Conservation (phyloP, 2,329 filamentous ascomycete genomes). For the Furcasterigmium sp. region DNA sequence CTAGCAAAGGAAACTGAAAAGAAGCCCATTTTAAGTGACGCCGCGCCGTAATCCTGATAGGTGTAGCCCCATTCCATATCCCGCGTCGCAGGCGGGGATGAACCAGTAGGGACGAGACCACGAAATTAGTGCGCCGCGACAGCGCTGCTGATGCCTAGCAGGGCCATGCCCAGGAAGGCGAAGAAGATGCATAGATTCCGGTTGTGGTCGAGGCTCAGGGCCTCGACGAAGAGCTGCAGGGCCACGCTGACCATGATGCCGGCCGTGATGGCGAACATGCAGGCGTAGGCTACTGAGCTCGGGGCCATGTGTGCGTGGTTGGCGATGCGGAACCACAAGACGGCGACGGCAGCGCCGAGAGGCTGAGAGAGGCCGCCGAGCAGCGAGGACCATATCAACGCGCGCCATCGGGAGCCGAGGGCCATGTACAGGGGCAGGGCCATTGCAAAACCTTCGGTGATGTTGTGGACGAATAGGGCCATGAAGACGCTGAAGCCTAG, state of each 20-base stretch:
- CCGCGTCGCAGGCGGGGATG: no score
- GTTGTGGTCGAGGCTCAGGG: constrained; percentile 75
- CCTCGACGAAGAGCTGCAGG: constrained; percentile 83
- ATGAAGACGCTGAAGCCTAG: constrained; percentile 91
- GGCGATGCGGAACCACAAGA: constrained; percentile 77
- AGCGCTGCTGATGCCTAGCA: constrained; percentile 81
- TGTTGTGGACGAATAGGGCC: constrained; percentile 96
- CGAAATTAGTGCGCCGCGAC: constrained; percentile 9
- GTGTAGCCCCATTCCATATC: neutral
- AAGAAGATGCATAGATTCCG: constrained; percentile 72
- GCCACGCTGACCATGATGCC: constrained; percentile 96
- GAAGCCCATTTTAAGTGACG: neutral
- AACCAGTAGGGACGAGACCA: neutral
- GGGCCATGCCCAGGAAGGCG: constrained; percentile 80
- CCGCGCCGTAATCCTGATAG: neutral
- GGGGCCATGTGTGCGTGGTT: constrained; percentile 42
- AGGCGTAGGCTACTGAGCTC: constrained; percentile 61
- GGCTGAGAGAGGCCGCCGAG: constrained; percentile 87
- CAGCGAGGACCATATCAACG: constrained; percentile 78
- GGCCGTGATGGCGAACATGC: constrained; percentile 82
- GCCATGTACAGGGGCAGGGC: constrained; percentile 90
- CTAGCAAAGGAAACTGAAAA: constrained; percentile 3
- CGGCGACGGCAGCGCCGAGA: constrained; percentile 76
- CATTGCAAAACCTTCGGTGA: constrained; percentile 94
- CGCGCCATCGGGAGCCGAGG: constrained; percentile 70